phyloP scores from a whole-genome alignment of 805 yeast species.

The Kodamaea sagamina region DNA sequence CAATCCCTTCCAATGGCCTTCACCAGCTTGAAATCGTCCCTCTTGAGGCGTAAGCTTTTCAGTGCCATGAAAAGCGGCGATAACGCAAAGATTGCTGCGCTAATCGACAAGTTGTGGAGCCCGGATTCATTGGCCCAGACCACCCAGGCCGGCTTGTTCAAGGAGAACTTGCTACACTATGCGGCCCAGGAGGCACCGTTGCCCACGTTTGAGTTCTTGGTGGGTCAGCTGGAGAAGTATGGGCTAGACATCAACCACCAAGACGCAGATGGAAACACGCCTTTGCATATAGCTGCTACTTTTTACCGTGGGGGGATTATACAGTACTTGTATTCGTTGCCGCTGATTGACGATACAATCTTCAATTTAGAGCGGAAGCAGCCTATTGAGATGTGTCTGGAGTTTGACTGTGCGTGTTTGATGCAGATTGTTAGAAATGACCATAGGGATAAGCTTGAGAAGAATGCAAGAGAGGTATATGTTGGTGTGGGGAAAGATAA shows the following conservation, averaged over 20 bases:
- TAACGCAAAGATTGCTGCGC: neutral
- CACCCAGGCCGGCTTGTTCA: neutral
- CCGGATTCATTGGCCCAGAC: neutral
- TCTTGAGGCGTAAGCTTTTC: neutral
- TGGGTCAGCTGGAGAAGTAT: constrained; percentile 1
- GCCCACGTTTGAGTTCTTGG: constrained; percentile 2
- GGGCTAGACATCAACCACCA: constrained; percentile 62
- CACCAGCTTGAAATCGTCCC: neutral
- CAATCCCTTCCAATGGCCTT: neutral
- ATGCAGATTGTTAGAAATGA: neutral
- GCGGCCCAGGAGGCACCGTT: constrained; percentile 4
- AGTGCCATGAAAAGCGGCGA: constrained; percentile 4
- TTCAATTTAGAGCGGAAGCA: neutral
- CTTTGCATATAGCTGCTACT: constrained; percentile 82
- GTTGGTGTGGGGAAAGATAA: neutral
- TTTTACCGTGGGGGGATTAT: neutral
- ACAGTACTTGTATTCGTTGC: neutral
- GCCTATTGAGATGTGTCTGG: neutral
- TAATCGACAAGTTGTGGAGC: neutral
- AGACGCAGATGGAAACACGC: constrained; percentile 93
- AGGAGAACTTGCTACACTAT: neutral
- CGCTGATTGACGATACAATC: constrained; percentile 1
- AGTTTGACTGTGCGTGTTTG: neutral
- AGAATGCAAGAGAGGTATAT: constrained; percentile 4
- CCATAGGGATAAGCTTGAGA: neutral